Evolutionary conservation across 2,329 filamentous ascomycete species (phyloP).

Genomic region (Arthroderma sp.): DNA sequence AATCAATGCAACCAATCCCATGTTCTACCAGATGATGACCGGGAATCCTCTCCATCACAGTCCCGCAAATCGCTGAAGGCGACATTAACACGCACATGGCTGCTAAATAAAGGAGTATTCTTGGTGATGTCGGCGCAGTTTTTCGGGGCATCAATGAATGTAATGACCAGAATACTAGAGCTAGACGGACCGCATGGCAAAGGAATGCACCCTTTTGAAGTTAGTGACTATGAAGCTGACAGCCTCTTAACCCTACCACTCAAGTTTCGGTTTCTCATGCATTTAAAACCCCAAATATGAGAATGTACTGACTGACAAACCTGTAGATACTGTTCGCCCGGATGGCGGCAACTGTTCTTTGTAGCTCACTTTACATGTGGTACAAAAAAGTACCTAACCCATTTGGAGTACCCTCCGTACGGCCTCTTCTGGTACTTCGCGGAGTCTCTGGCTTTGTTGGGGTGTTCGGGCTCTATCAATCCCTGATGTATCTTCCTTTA

Average conservation of each 20-base stretch:
- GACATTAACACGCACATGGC: background rate
- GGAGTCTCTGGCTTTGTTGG: slow-evolving; percentile 63
- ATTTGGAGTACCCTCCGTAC: slow-evolving; percentile 53
- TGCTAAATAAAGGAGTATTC: slow-evolving; percentile 55
- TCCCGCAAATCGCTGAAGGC: no score
- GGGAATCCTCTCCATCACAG: no score
- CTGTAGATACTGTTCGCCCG: slow-evolving; percentile 58
- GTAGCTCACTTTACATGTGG: slow-evolving; percentile 62
- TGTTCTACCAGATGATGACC: no score
- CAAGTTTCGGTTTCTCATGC: background rate
- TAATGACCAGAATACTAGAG: slow-evolving; percentile 63
- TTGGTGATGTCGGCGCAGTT: slow-evolving; percentile 64
- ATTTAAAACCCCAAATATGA: no score
- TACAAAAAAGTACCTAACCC: slow-evolving; percentile 53
- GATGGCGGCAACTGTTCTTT: slow-evolving; percentile 58
- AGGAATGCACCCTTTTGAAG: slow-evolving; percentile 67
- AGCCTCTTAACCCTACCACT: no score
- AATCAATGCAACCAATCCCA: no score
- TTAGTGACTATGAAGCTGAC: slow-evolving; percentile 13
- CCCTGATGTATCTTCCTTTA: slow-evolving; percentile 64
- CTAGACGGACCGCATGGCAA: slow-evolving; percentile 50
- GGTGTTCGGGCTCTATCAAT: slow-evolving; percentile 66
- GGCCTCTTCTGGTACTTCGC: slow-evolving; percentile 53
- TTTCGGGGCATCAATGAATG: slow-evolving; percentile 77
- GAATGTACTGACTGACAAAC: background rate